A percentile compares a stretch with the other conserved stretches of the same genome.
Evolutionary conservation across 2,329 filamentous ascomycete genomes (phyloP).

Genomic region (Aspergillus sp.): DNA sequence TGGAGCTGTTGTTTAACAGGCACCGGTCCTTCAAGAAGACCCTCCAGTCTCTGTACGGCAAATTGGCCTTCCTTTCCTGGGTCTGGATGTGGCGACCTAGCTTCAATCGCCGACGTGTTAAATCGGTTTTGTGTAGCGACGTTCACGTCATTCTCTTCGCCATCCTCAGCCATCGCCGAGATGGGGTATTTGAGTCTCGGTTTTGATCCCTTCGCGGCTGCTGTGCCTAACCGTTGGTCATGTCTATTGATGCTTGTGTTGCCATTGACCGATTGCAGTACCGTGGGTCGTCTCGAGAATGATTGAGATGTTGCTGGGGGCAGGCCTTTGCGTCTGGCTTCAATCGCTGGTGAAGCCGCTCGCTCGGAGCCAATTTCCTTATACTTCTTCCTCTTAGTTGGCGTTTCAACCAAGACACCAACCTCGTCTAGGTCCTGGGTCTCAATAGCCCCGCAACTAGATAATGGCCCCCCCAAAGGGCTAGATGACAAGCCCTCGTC

Average conservation of each 20-base stretch:
- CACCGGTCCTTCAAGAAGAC: constrained; percentile 34
- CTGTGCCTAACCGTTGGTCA: constrained; percentile 16
- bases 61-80: constrained; percentile 2
- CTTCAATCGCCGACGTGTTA: neutral
- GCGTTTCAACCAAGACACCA: constrained; percentile 42
- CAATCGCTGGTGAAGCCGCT: neutral
- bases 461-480: constrained; percentile 21
- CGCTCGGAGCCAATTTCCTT: neutral
- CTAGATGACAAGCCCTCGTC: constrained; percentile 40
- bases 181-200: constrained; percentile 39
- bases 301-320: neutral
- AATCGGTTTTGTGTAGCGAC: neutral
- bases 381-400: constrained; percentile 39
- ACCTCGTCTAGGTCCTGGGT: constrained; percentile 63
- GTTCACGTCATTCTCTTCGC: constrained; percentile 33
- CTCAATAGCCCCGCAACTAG: constrained; percentile 44
- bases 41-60: constrained; percentile 30
- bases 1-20: constrained; percentile 25
- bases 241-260: constrained; percentile 22
- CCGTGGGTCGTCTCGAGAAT: constrained; percentile 7
- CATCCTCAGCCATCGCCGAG: constrained; percentile 53
- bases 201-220: constrained; percentile 41
- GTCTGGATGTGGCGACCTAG: neutral
- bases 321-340: neutral
- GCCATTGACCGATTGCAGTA: constrained; percentile 33